A percentile compares a stretch with the other conserved stretches of the same genome.
These are phyloP conservation scores for Phytophthora quininea DNA, from an alignment of 352 stramenopile species.

Conservation along the genomic window DNA sequence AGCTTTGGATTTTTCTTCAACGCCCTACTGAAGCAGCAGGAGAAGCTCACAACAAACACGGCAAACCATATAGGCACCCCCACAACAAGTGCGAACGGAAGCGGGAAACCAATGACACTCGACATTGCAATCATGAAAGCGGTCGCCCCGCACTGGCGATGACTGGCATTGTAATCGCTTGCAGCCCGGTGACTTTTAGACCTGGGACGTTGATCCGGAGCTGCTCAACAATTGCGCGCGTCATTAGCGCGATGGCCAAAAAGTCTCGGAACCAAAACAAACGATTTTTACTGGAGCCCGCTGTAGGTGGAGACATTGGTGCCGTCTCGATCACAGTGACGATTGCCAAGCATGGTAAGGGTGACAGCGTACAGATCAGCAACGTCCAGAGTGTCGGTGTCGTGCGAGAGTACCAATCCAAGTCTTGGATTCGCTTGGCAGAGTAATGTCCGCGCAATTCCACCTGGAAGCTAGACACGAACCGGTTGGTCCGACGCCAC, in stretches of 20 bases:
- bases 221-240: conserved; percentile 14
- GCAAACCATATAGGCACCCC: conserved; percentile 25
- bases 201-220: conserved; percentile 12
- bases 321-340: conserved; percentile 8
- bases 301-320: conserved; percentile 5
- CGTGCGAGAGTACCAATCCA: conserved; percentile 5
- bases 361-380: conserved; percentile 8
- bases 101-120: conserved; percentile 38
- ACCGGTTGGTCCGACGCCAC: conserved; percentile 1
- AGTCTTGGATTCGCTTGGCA: conserved; percentile 1
- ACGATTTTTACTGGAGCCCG: conserved; percentile 8
- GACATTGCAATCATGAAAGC: conserved; percentile 35
- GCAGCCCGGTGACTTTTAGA: conserved; percentile 6
- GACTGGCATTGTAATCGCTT: conserved; percentile 8
- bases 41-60: conserved; percentile 25
- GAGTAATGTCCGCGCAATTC: conserved; percentile 20
- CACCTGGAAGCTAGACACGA: conserved; percentile 23
- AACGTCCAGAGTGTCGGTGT: conserved; percentile 3
- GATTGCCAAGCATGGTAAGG: conserved; percentile 7
- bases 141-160: conserved; percentile 25
- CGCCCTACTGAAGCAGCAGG: conserved; percentile 5
- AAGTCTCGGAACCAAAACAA: conserved; percentile 16
- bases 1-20: conserved; percentile 5
- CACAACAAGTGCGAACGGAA: conserved; percentile 43
- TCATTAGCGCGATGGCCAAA: conserved; percentile 14